Percentiles rank a stretch among this genome's conserved stretches.
These are phyloP conservation scores for Candida krabiensis DNA, from an alignment of 805 yeast species.

Conservation along the genomic window DNA sequence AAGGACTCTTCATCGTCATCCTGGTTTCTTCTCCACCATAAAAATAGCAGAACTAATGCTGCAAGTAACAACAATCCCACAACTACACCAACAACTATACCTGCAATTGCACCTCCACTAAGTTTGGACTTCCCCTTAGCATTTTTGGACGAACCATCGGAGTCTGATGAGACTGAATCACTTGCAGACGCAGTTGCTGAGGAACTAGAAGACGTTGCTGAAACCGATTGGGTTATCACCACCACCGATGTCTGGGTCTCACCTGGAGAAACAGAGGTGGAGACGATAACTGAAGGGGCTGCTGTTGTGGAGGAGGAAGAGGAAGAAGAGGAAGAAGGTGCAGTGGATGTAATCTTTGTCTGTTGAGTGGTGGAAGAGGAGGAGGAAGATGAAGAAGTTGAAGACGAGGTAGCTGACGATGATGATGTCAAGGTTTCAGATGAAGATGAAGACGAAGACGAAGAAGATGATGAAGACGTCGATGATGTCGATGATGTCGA, in stretches of 20 bases:
- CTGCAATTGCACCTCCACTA: constrained; percentile 36
- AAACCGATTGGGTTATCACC: constrained; percentile 25
- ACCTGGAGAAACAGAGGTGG: constrained; percentile 25
- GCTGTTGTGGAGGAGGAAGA: constrained; percentile 10
- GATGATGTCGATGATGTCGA: constrained; percentile 20
- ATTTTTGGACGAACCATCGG: constrained; percentile 5
- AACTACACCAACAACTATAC: constrained; percentile 34
- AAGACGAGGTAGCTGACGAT: constrained; percentile 16
- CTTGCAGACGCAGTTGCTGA: constrained; percentile 15
- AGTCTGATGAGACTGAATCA: constrained; percentile 10
- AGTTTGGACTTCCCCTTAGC: constrained; percentile 9
- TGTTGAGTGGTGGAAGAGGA: constrained; percentile 14
- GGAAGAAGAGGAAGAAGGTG: constrained; percentile 8
- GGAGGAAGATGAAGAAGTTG: constrained; percentile 14
- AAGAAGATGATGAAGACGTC: constrained; percentile 14
- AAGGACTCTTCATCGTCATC: constrained; percentile 16
- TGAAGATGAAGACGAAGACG: constrained; percentile 15
- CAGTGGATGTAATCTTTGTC: constrained; percentile 10
- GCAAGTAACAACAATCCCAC: constrained; percentile 23
- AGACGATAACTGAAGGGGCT: constrained; percentile 9
- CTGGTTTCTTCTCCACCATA: constrained; percentile 22
- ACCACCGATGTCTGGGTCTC: constrained; percentile 22
- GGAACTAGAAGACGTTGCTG: constrained; percentile 17
- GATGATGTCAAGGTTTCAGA: constrained; percentile 16
- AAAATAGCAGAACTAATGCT: constrained; percentile 18